A percentile compares a stretch with the other conserved stretches of the same genome.
Conservation (phyloP, 176 grass and related monocot species). For the Stipa capillata region DNA sequence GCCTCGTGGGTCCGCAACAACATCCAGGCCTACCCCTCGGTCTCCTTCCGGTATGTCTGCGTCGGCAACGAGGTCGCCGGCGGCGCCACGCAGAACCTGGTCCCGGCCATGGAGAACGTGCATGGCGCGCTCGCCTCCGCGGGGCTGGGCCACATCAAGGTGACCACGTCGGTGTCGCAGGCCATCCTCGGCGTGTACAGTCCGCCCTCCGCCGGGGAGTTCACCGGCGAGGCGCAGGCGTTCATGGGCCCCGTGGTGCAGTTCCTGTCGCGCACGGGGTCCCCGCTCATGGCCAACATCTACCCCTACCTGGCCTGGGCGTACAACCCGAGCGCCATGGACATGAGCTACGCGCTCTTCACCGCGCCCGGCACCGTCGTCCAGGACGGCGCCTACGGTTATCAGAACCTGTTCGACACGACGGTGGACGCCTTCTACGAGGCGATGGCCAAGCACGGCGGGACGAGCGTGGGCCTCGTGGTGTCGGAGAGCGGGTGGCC, state of each 20-base stretch:
- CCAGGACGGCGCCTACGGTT: slow-evolving; percentile 48
- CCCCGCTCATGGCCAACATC: slow-evolving; percentile 56
- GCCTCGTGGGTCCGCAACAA: slow-evolving; percentile 41
- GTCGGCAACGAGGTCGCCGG: slow-evolving; percentile 71
- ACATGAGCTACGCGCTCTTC: slow-evolving; percentile 61
- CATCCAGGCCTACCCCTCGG: slow-evolving; percentile 46
- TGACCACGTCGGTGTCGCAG: slow-evolving; percentile 64
- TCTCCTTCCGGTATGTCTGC: slow-evolving; percentile 56
- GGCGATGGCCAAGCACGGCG: slow-evolving; percentile 36
- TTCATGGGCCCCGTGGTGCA: slow-evolving; percentile 40
- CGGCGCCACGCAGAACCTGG: slow-evolving; percentile 29
- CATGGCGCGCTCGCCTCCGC: slow-evolving; percentile 32
- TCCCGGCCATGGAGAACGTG: slow-evolving; percentile 67
- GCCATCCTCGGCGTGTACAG: slow-evolving; percentile 49
- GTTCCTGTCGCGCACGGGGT: slow-evolving; percentile 34
- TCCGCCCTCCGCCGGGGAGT: slow-evolving; percentile 49
- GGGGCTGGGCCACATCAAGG: slow-evolving; percentile 49
- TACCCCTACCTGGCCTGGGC: slow-evolving; percentile 61
- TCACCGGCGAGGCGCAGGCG: slow-evolving; percentile 31
- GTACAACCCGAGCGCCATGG: slow-evolving; percentile 10
- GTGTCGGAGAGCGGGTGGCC: slow-evolving; percentile 79
- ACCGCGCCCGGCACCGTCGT: slow-evolving; percentile 17
- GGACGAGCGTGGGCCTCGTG: slow-evolving; percentile 27
- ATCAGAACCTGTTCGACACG: slow-evolving; percentile 75
- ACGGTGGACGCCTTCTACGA: slow-evolving; percentile 53